Base-by-base conservation (phyloP, 1,284 basidiomycete species). In the Fomitopsis schrenkii region DNA sequence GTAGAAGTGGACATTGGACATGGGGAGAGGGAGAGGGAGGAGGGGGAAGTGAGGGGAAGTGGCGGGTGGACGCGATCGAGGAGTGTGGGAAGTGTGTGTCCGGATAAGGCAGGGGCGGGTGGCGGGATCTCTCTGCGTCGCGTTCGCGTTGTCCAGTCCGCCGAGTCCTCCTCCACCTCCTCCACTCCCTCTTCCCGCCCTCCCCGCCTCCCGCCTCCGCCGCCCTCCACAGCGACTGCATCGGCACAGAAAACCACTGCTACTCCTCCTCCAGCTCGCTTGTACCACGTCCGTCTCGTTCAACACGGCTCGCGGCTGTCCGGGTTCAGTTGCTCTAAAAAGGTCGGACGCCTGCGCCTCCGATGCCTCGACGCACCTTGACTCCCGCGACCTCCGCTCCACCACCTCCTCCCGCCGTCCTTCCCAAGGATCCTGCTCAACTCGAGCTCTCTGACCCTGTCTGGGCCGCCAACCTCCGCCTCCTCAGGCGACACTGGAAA, bases 401-500 rank as follows among this genome's bases (percentile, higher is more conserved):
- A 59, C 33, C 69, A 60, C 66, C 66, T 45, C 64, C 67, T 36
- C 61, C 68, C 58, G 63, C 64, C 62, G 67, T 67, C 46, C 64
- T 68, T 33, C 70, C 69, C 48, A 64, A 64, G 62, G 72, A 73
- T 53, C 59, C 63, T 61, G 52, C 63, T 30, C 36, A 57, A 19
- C 65, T 69, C 58, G 67, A 63, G 17, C 59, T 67, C 38, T 66
- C 67, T 9, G 69, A 73, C 60, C 65, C 67, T 36, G 46, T 68
- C 67, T 77, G 77, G 65, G 67, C 75, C 61, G 76, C 80, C 64
- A 76, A 84, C 63, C 72, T 83, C 64, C 67, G 73, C 41, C 71
- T 77, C 46, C 75, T 81, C 58, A 81, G 90, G 61, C 83, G 78
- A 56, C 81, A 90, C 61, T 92, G 91, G 90, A 91, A 90, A 79